Evolutionary conservation across 345 rosid species (phyloP), one percentile per base, ranked within the genome.

Genomic region (Cardiospermum halicacabum): DNA sequence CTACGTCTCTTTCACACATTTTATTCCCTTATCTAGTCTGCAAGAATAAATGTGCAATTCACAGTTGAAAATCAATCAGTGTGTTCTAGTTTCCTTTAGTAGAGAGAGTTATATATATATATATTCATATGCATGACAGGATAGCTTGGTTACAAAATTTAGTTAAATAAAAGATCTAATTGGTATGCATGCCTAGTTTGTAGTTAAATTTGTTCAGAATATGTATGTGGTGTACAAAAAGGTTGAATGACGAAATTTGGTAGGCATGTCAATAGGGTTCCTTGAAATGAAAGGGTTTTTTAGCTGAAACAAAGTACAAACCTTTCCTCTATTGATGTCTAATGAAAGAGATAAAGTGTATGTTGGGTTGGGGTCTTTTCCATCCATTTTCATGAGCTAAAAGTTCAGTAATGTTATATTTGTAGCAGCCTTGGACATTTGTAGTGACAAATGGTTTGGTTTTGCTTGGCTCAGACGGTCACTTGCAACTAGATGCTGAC

Each of bases 401-500:
- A 61, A 43, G 42, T 39, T 36, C 22, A 4, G 16, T 64, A 10
- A 8, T 53, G 37, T 64, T 4, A 12, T 4, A 34, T 34, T 19
- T 19, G 42, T 26, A 28, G 18, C 62, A 30, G 45, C 24, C 54
- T 43, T 43, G 31, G 69, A 59, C 34, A 22, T 45, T 55, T 26
- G 45, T 32, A 42, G 19, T 65, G 39, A 66, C 40, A 16, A 34
- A 47, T 11, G n/a, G 16, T 57, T 40, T 34, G 65, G 4, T 59
- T 61, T 69, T 72, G 45, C 59, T 66, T 75, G 55, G 18, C 45
- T 73, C 88, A 89, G 98, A 71, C 65, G 84, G 75, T 69, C 83
- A 71, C 62, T 75, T 92, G 85, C 92, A 92, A 65, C 75, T 89
- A 64, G 98, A 87, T 72, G 84, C 81, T 49, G 85, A 80, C 42